phyloP scores from a whole-genome alignment of 164 flowering plant genomes.

The Echeveria elegans region DNA sequence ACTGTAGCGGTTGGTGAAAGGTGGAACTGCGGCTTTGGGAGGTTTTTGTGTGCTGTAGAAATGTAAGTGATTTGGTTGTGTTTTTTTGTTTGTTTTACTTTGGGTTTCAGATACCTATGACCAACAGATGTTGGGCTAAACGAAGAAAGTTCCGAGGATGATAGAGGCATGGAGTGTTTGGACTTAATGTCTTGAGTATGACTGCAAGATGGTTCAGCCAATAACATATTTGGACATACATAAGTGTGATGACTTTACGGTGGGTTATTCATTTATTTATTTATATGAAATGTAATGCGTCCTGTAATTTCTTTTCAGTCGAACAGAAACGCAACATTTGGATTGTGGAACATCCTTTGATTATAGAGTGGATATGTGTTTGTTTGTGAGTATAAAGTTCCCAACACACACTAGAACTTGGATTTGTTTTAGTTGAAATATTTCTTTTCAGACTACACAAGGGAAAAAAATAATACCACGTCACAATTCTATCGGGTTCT shows the following conservation, averaged over 20 bases:
- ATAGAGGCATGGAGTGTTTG: constrained; percentile 83
- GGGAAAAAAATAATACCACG: too few relatives aligned
- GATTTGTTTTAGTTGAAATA: too few relatives aligned
- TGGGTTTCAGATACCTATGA: constrained; percentile 41
- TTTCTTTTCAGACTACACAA: too few relatives aligned
- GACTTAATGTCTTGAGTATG: constrained; percentile 36
- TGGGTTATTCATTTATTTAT: constrained; percentile 17
- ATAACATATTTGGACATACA: constrained; percentile 70
- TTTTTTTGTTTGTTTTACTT: too few relatives aligned
- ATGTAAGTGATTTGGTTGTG: not conserved
- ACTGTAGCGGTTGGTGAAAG: not conserved
- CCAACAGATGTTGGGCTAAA: constrained; percentile 80
- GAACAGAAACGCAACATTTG: not conserved
- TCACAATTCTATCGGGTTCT: too few relatives aligned
- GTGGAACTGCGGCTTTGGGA: not conserved
- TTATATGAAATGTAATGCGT: not conserved
- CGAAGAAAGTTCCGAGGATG: constrained; percentile 62
- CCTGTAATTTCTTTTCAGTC: not conserved
- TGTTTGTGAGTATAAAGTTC: too few relatives aligned
- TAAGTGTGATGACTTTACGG: constrained; percentile 73
- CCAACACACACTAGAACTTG: too few relatives aligned
- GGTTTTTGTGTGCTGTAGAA: not conserved
- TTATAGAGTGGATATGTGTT: not conserved
- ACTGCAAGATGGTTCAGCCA: constrained; percentile 85
- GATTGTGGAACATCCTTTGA: not conserved